A percentile compares a stretch with the other conserved stretches of the same genome.
Evolutionary conservation across 345 rosid genomes (phyloP).

Genomic region (Eucalyptus rudis): DNA sequence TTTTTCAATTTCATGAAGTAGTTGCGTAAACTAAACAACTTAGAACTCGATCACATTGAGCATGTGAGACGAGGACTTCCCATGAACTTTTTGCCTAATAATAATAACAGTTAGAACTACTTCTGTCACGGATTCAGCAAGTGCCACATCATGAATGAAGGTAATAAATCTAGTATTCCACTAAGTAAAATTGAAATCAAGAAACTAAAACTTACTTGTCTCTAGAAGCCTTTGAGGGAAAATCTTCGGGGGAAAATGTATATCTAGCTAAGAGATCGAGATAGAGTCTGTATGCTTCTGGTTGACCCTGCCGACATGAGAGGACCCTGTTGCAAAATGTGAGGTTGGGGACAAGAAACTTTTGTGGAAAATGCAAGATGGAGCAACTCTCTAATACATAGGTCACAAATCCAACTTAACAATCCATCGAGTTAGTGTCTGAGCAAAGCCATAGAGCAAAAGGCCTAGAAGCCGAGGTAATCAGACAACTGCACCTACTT

Average conservation of each 20-base stretch:
- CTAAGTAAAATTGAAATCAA: background rate
- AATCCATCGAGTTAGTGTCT: background rate
- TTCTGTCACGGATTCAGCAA: background rate
- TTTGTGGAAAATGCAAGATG: background rate
- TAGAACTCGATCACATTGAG: background rate
- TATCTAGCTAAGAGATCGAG: constrained; percentile 34
- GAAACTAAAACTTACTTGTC: constrained; percentile 8
- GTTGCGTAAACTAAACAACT: background rate
- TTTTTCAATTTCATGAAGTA: background rate
- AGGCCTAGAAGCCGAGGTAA: background rate
- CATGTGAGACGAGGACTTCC: background rate
- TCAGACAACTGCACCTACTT: background rate
- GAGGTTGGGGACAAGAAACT: background rate
- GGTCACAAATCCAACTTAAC: background rate
- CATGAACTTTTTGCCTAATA: background rate
- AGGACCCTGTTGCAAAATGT: constrained; percentile 12
- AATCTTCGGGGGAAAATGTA: constrained; percentile 12
- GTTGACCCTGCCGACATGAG: constrained; percentile 33
- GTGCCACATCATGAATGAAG: background rate
- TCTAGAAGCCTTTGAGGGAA: constrained; percentile 5
- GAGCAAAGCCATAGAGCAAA: background rate
- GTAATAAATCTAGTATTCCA: background rate
- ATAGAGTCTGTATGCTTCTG: constrained; percentile 38
- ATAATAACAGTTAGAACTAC: background rate
- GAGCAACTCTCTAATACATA: background rate